Percentiles rank a stretch among this genome's conserved stretches.
These are phyloP conservation scores for Tilletia horrida DNA, from an alignment of 1,284 basidiomycete species.

Conservation along the genomic window DNA sequence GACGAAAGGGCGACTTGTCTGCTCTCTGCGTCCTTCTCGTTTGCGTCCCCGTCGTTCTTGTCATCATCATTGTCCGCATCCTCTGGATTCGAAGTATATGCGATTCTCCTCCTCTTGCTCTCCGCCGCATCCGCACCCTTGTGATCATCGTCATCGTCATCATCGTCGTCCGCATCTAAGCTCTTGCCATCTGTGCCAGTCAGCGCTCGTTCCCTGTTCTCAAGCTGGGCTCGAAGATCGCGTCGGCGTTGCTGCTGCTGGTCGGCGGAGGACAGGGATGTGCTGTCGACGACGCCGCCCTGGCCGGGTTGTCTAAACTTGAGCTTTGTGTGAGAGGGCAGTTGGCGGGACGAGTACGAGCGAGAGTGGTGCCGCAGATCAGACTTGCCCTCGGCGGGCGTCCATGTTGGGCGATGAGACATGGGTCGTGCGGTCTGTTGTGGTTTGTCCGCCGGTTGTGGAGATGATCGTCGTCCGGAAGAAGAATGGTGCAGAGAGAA, in stretches of 20 bases:
- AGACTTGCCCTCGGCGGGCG: conserved; percentile 39
- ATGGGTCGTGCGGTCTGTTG: conserved; percentile 26
- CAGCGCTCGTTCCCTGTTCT: conserved; percentile 36
- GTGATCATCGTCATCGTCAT: conserved; percentile 23
- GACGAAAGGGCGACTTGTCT: background rate
- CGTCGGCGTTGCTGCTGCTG: conserved; percentile 17
- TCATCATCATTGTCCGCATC: conserved; percentile 22
- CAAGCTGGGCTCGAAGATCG: conserved; percentile 46
- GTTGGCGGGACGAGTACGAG: conserved; percentile 22
- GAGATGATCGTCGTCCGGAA: conserved; percentile 11
- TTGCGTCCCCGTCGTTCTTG: conserved; percentile 24
- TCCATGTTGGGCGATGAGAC: conserved; percentile 51
- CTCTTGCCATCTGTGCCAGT: conserved; percentile 20
- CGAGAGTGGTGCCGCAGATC: conserved; percentile 36
- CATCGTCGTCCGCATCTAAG: conserved; percentile 24
- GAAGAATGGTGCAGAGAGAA: background rate
- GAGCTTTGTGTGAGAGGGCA: conserved; percentile 47
- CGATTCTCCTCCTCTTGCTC: conserved; percentile 22
- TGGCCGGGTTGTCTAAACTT: conserved; percentile 47
- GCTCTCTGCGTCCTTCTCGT: background rate
- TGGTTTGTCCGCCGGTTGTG: background rate
- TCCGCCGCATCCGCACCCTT: conserved; percentile 15
- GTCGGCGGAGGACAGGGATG: background rate
- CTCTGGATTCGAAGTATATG: conserved; percentile 3
- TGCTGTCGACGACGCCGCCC: conserved; percentile 11